Evolutionary conservation across 805 yeast genomes (phyloP).

Genomic region (Schizosaccharomyces japonicus): DNA sequence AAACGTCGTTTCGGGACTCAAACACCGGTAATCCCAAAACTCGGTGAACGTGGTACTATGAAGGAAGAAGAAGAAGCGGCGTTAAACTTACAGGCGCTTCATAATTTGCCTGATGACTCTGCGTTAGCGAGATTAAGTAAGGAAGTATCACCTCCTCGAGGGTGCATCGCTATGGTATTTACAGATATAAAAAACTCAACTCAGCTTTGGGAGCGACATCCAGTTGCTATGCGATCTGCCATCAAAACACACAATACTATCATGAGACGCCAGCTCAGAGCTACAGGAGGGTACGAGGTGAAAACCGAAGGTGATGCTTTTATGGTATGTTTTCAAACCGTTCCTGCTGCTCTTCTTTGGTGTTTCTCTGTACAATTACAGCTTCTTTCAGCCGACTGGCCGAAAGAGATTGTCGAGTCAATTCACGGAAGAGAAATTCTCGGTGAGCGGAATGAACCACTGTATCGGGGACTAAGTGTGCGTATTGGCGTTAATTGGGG

Average conservation of each 20-base stretch:
- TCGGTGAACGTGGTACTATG: background rate
- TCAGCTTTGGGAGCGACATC: slow-evolving; percentile 73
- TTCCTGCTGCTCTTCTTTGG: slow-evolving; percentile 77
- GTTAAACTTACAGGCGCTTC: background rate
- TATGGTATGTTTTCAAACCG: slow-evolving; percentile 89
- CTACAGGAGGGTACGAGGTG: slow-evolving; percentile 93
- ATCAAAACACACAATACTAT: slow-evolving; percentile 80
- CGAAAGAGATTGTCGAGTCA: slow-evolving; percentile 63
- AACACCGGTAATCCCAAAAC: background rate
- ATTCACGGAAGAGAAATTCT: slow-evolving; percentile 63
- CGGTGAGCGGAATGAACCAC: slow-evolving; percentile 30
- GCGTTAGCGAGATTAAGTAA: slow-evolving; percentile 11
- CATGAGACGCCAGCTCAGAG: slow-evolving; percentile 79
- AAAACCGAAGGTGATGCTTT: slow-evolving; percentile 98
- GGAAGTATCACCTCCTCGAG: slow-evolving; percentile 85
- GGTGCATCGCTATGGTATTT: slow-evolving; percentile 83
- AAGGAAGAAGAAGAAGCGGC: background rate
- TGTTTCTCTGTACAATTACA: slow-evolving; percentile 81
- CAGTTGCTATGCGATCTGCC: slow-evolving; percentile 88
- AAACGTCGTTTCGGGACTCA: slow-evolving; percentile 10
- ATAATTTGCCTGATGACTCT: slow-evolving; percentile 6
- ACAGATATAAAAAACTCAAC: slow-evolving; percentile 95
- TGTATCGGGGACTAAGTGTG: slow-evolving; percentile 73
- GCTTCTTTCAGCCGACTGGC: slow-evolving; percentile 76
- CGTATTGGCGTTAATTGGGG: slow-evolving; percentile 99